Base-by-base conservation (phyloP, 805 yeast genomes). In the Barnettozyma populi region DNA sequence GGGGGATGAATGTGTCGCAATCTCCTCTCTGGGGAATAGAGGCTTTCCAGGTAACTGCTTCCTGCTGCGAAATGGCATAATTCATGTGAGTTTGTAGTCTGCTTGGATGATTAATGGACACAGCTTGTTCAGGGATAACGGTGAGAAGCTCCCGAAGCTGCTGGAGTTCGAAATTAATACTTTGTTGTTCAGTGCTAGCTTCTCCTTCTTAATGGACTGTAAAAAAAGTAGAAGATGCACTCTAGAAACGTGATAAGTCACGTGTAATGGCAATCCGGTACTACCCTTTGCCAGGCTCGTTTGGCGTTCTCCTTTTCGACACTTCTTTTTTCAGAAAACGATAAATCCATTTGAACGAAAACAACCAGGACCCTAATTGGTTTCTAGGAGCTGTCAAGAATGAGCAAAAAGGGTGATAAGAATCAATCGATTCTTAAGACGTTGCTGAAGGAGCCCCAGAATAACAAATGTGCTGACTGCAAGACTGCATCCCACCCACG, bases 391-490 rank as follows among this genome's bases (percentile, higher is more conserved):
- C 16, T 29, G 13, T 29, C 16, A 11, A 29, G 32, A 29, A 54
- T 49, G 53, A 54, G 53, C 40, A 55, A 52, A 47, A 49, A 43
- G 34, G 16, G 32, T 5, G 62, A 57, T 45, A 61, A 59, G 53
- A 61, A 61, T 44, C 62, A 53, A 41, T 52, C 80, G 61, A 83
- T 88, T 36, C 72, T 94, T 52, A 81, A 81, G 65, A 80, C 84
- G 29, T 73, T 94, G 29, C 75, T 94, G 39, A 81, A 79, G 49
- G 96, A 89, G 57, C 81, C 82, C 1, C 80, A 79, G 34, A 94
- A 94, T 71, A 79, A 78, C 59, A 64, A 70, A 39, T 92, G 99
- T 66, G 96, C 90, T 2, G 99, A 92, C 66, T 92, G 99, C 69
- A 92, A 94, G 65, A 76, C 82, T 0, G 77, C 92, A 13, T 76